These are phyloP conservation scores for Buxus sempervirens DNA, from an alignment of 164 flowering plant species.

Conservation along the genomic window DNA sequence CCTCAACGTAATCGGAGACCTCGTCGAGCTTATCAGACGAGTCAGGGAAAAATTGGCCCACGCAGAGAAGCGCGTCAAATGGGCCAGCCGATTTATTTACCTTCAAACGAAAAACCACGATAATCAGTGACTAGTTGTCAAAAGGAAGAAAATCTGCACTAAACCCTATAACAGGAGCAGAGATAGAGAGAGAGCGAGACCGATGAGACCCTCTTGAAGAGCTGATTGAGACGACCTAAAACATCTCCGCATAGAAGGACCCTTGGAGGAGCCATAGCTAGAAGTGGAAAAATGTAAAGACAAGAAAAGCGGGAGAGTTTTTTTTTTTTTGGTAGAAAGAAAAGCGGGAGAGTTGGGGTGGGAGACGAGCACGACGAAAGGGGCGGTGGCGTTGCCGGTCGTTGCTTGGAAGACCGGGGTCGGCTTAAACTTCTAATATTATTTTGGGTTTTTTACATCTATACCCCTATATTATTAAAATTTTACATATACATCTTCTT, in stretches of 20 bases:
- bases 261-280: slow-evolving; percentile 65
- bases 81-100: slow-evolving; percentile 92
- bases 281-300: too few species aligned
- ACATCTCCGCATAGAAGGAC: slow-evolving; percentile 91
- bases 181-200: slow-evolving; percentile 30
- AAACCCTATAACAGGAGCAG: slow-evolving; percentile 16
- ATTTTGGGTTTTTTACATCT: too few species aligned
- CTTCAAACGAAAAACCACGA: slow-evolving; percentile 25
- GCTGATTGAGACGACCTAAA: slow-evolving; percentile 75
- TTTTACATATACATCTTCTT: too few species aligned
- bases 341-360: too few species aligned
- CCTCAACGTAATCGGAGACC: slow-evolving; percentile 57
- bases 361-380: too few species aligned
- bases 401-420: too few species aligned
- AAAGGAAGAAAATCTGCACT: not conserved
- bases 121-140: not conserved
- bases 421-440: too few species aligned
- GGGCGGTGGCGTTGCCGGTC: too few species aligned
- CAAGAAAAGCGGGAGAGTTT: too few species aligned
- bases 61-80: slow-evolving; percentile 83
- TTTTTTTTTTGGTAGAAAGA: too few species aligned
- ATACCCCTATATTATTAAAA: too few species aligned
- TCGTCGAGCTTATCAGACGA: slow-evolving; percentile 58
- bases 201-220: slow-evolving; percentile 76
- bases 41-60: slow-evolving; percentile 94